These are phyloP conservation scores for Sporothrix mexicana DNA, from an alignment of 2,329 filamentous ascomycete genomes.

Conservation along the genomic window DNA sequence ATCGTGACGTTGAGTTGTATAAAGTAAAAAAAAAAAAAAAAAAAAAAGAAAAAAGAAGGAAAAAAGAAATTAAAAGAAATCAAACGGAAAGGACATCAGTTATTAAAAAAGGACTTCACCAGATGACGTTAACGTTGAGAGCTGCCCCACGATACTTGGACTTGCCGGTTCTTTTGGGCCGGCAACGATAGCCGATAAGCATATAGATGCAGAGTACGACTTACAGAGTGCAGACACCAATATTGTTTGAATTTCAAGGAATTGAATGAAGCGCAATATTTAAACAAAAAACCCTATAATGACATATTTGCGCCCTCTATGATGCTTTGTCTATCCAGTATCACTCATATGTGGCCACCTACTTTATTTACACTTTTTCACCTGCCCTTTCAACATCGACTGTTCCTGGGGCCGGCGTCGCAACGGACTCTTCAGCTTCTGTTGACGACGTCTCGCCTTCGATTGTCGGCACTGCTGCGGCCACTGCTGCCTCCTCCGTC, in stretches of 20 bases:
- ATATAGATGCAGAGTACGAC: too few relatives aligned
- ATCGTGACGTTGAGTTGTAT: background rate
- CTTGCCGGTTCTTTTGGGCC: too few relatives aligned
- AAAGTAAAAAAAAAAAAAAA: background rate
- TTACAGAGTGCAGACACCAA: too few relatives aligned
- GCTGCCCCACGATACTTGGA: too few relatives aligned
- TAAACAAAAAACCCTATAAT: too few relatives aligned
- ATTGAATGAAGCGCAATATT: too few relatives aligned
- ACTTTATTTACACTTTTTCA: background rate
- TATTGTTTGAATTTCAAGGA: too few relatives aligned
- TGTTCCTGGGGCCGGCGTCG: background rate
- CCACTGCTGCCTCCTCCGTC: background rate
- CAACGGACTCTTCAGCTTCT: background rate
- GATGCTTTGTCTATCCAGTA: background rate
- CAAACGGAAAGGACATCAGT: too few relatives aligned
- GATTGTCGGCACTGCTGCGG: background rate
- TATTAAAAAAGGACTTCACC: too few relatives aligned
- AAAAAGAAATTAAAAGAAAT: background rate
- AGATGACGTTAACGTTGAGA: too few relatives aligned
- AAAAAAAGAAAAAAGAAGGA: background rate
- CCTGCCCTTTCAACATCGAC: background rate
- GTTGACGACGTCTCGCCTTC: constrained; percentile 6
- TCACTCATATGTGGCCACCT: background rate
- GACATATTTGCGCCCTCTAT: too few relatives aligned
- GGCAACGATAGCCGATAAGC: too few relatives aligned